A percentile compares a stretch with the other conserved stretches of the same genome.
Evolutionary conservation across 2,329 filamentous ascomycete genomes (phyloP).

Genomic region (Zopfia rhizophila): DNA sequence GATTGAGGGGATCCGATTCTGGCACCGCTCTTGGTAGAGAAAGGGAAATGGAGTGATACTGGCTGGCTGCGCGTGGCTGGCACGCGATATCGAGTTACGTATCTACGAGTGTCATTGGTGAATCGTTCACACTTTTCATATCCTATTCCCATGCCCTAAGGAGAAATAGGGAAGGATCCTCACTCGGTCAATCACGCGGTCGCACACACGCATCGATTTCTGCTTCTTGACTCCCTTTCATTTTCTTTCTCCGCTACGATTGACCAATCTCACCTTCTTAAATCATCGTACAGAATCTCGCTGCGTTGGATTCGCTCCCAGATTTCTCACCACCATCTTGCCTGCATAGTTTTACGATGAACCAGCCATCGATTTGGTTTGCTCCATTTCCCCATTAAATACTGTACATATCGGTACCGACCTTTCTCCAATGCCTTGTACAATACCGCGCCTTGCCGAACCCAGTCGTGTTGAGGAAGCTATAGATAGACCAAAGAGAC

Average conservation of each 20-base stretch:
- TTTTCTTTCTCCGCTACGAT: too few relatives aligned
- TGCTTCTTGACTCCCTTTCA: too few relatives aligned
- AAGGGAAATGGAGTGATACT: background rate
- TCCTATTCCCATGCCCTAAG: background rate
- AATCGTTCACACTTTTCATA: slow-evolving; percentile 1
- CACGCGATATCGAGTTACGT: background rate
- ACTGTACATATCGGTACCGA: slow-evolving; percentile 18
- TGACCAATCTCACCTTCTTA: too few relatives aligned
- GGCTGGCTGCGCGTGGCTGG: background rate
- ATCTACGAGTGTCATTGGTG: background rate
- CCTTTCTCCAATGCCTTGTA: slow-evolving; percentile 2
- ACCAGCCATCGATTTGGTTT: slow-evolving; percentile 6
- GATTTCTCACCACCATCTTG: too few relatives aligned
- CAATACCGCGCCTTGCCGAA: slow-evolving; percentile 14
- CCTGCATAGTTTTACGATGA: background rate
- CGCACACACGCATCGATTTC: too few relatives aligned
- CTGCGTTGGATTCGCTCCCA: too few relatives aligned
- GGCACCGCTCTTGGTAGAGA: slow-evolving; percentile 1
- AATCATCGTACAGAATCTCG: too few relatives aligned
- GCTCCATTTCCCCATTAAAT: slow-evolving; percentile 1
- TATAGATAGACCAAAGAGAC: slow-evolving; percentile 3
- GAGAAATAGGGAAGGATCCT: background rate
- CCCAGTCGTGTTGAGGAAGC: slow-evolving; percentile 1
- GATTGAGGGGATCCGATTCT: slow-evolving; percentile 18
- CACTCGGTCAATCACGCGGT: background rate